These are phyloP conservation scores for Strobilomyces confusus DNA, from an alignment of 768 basidiomycete species.

Conservation along the genomic window DNA sequence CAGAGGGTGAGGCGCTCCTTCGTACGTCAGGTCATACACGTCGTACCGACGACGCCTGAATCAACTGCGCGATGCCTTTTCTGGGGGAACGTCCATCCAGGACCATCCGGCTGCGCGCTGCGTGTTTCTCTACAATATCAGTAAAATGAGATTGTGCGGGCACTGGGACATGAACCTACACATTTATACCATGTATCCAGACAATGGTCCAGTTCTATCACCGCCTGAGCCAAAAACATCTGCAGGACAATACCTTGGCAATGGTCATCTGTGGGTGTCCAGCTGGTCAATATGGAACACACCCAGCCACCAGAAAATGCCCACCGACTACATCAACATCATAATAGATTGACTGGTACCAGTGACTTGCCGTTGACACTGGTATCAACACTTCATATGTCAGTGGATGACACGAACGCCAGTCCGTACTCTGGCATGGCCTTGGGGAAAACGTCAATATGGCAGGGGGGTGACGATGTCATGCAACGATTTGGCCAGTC, in stretches of 20 bases:
- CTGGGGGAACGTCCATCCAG: neutral
- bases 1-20: constrained; percentile 3
- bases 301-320: constrained; percentile 1
- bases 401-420: too few species aligned
- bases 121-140: neutral
- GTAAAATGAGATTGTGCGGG: neutral
- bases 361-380: too few species aligned
- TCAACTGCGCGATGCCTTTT: neutral
- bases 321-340: constrained; percentile 1
- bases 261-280: too few species aligned
- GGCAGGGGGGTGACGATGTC: neutral
- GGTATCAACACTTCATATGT: too few species aligned
- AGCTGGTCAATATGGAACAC: too few species aligned
- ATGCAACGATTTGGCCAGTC: neutral
- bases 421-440: neutral
- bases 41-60: constrained; percentile 17
- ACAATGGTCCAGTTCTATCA: neutral
- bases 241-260: neutral
- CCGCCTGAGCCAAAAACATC: neutral
- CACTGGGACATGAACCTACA: neutral
- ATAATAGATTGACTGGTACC: neutral
- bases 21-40: constrained; percentile 22
- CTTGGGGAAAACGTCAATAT: constrained; percentile 2
- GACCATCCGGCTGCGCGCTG: neutral
- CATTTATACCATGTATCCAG: constrained; percentile 3